Evolutionary conservation across 208 protist species (phyloP).

Genomic region (Tetramitus jugosus): DNA sequence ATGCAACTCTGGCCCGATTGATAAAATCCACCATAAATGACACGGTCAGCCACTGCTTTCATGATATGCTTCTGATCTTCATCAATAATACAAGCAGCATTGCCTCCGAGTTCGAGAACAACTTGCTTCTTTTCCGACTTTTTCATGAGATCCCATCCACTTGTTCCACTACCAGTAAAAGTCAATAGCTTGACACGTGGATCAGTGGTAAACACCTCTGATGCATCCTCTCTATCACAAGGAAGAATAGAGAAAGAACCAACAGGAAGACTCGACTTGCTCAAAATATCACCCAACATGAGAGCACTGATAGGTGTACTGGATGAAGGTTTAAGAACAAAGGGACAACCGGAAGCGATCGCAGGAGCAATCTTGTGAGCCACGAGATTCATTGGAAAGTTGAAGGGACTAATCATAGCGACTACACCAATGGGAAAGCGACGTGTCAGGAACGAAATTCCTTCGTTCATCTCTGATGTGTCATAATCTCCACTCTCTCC

Average conservation of each 20-base stretch:
- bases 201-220: slow-evolving; percentile 53
- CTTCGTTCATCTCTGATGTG: not conserved
- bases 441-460: not conserved
- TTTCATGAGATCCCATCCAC: slow-evolving; percentile 58
- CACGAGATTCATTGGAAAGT: slow-evolving; percentile 75
- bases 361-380: slow-evolving; percentile 60
- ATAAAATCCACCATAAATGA: slow-evolving; percentile 23
- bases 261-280: slow-evolving; percentile 26
- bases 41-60: slow-evolving; percentile 35
- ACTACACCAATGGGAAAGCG: slow-evolving; percentile 60
- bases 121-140: slow-evolving; percentile 56
- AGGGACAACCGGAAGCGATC: slow-evolving; percentile 72
- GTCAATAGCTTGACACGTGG: slow-evolving; percentile 62
- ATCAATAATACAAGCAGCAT: slow-evolving; percentile 73
- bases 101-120: slow-evolving; percentile 79
- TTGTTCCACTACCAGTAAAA: slow-evolving; percentile 69
- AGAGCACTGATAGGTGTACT: slow-evolving; percentile 63
- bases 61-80: slow-evolving; percentile 74
- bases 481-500: not conserved
- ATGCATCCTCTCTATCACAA: slow-evolving; percentile 37
- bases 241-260: slow-evolving; percentile 21
- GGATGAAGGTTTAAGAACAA: slow-evolving; percentile 73
- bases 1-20: slow-evolving; percentile 75
- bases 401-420: slow-evolving; percentile 76
- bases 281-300: slow-evolving; percentile 49